A percentile compares a stretch with the other conserved stretches of the same genome.
These are phyloP conservation scores for Aspergillus haitiensis DNA, from an alignment of 495 filamentous ascomycete genomes.

Conservation along the genomic window DNA sequence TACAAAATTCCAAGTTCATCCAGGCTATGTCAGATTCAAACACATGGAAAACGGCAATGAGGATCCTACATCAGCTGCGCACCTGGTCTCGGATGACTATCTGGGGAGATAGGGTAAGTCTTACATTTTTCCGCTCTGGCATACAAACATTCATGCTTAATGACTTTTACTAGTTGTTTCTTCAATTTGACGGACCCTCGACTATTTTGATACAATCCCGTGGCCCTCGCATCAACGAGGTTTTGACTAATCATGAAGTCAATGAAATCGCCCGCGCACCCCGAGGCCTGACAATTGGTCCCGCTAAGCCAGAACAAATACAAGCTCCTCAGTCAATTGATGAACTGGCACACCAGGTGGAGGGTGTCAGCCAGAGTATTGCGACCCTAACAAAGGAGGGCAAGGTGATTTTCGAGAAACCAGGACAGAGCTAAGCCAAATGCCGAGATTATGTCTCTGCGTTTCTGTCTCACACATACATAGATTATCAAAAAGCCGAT, in stretches of 20 bases:
- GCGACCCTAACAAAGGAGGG: slow-evolving; percentile 65
- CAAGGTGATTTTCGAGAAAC: slow-evolving; percentile 67
- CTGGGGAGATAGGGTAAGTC: slow-evolving; percentile 82
- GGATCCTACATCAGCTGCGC: slow-evolving; percentile 61
- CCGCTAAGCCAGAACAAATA: slow-evolving; percentile 42
- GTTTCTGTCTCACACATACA: slow-evolving; percentile 10
- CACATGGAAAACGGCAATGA: slow-evolving; percentile 66
- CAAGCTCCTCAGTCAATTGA: slow-evolving; percentile 31
- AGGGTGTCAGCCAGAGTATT: slow-evolving; percentile 45
- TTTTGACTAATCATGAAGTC: slow-evolving; percentile 70
- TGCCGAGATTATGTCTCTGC: slow-evolving; percentile 8
- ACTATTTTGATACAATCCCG: slow-evolving; percentile 85
- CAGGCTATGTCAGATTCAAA: slow-evolving; percentile 63
- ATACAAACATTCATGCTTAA: slow-evolving; percentile 11
- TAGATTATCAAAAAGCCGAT: slow-evolving; percentile 3
- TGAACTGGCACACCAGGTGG: slow-evolving; percentile 34
- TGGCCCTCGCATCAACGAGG: slow-evolving; percentile 70
- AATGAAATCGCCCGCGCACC: slow-evolving; percentile 79
- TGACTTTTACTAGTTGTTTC: slow-evolving; percentile 60
- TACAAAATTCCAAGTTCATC: slow-evolving; percentile 69
- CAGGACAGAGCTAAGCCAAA: slow-evolving; percentile 31
- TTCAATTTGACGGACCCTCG: slow-evolving; percentile 82
- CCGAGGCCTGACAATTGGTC: slow-evolving; percentile 55
- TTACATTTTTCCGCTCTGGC: not conserved
- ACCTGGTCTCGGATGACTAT: slow-evolving; percentile 76